These are phyloP conservation scores for Pythium insidiosum DNA, from an alignment of 352 stramenopile genomes.

Conservation along the genomic window DNA sequence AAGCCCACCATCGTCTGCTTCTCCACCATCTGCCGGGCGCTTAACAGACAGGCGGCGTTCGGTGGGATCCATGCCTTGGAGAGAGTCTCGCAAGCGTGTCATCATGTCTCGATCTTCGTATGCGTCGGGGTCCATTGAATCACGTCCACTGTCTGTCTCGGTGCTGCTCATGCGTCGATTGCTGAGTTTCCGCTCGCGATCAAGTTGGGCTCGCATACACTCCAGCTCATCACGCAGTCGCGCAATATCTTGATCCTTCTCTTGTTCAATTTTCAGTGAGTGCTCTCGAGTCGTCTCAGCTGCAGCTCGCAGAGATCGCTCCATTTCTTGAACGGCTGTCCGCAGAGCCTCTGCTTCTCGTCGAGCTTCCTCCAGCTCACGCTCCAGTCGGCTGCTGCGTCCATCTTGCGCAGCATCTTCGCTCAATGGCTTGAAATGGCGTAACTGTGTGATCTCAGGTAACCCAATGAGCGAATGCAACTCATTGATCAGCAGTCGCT, in stretches of 20 bases:
- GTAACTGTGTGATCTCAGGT: constrained; percentile 56
- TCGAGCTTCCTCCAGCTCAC: constrained; percentile 42
- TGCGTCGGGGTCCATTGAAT: constrained; percentile 2
- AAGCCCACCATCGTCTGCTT: background rate
- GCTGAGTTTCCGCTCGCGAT: constrained; percentile 34
- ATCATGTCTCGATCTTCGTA: constrained; percentile 17
- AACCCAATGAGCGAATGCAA: constrained; percentile 60
- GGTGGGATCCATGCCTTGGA: constrained; percentile 4
- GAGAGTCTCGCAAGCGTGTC: constrained; percentile 11
- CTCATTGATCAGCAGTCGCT: constrained; percentile 72
- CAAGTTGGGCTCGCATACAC: constrained; percentile 40
- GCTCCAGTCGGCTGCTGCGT: constrained; percentile 38
- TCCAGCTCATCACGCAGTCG: constrained; percentile 39
- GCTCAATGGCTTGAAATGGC: constrained; percentile 59
- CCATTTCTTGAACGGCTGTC: constrained; percentile 50
- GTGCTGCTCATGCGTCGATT: too few species aligned
- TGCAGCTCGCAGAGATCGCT: constrained; percentile 34
- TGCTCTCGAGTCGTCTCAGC: constrained; percentile 39
- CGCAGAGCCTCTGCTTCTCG: constrained; percentile 54
- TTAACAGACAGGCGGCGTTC: too few species aligned
- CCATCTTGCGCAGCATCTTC: constrained; percentile 31
- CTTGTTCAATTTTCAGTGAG: constrained; percentile 49
- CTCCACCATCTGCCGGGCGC: too few species aligned
- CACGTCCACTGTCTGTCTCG: too few species aligned
- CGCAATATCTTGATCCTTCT: constrained; percentile 44